These are phyloP conservation scores for Erigeron philadelphicus DNA, from an alignment of 140 eudicot genomes.

Conservation along the genomic window DNA sequence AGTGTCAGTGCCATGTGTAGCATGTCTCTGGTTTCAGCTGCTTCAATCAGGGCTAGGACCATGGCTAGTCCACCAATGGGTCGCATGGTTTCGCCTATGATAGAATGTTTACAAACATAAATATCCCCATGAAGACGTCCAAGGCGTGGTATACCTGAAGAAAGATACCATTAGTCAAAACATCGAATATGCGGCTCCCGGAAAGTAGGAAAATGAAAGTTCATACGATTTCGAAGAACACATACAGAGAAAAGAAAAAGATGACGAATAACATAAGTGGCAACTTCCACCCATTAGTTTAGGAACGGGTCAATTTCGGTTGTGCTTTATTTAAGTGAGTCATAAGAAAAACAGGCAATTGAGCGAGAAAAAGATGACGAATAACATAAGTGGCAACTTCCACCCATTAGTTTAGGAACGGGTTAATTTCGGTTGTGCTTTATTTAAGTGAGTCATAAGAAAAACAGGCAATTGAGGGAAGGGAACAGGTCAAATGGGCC, in stretches of 20 bases:
- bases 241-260: neutral
- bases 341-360: no score
- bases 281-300: neutral
- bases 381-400: neutral
- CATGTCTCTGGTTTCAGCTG: constrained; percentile 93
- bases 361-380: neutral
- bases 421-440: neutral
- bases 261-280: neutral
- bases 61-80: constrained; percentile 90
- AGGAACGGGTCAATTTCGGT: neutral
- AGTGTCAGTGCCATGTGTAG: constrained; percentile 85
- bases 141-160: constrained; percentile 92
- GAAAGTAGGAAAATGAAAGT: neutral
- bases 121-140: constrained; percentile 91
- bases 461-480: neutral
- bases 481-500: neutral
- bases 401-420: neutral
- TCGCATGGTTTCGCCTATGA: constrained; percentile 82
- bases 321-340: neutral
- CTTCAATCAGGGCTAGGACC: constrained; percentile 93
- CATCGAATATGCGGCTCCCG: neutral
- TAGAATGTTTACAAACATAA: constrained; percentile 81
- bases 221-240: neutral
- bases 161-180: constrained; percentile 21
- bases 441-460: no score